Percentiles rank a stretch among this genome's conserved stretches.
These are phyloP conservation scores for Blastocystis sp. DNA, from an alignment of 352 stramenopile species.

Conservation along the genomic window DNA sequence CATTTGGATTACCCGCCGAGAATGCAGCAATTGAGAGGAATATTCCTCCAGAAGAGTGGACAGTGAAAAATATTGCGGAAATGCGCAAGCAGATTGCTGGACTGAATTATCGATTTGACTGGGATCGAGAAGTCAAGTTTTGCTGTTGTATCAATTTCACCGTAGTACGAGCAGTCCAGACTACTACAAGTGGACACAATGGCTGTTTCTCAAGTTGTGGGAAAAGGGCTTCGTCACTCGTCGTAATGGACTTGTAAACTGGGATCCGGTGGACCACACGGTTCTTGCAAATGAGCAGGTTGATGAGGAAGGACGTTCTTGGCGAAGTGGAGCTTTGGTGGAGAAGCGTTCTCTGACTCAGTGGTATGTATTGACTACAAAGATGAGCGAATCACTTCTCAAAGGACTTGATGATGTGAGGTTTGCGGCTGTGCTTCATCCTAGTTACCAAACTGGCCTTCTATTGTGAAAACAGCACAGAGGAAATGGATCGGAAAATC, in stretches of 20 bases:
- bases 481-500: slow-evolving; percentile 69
- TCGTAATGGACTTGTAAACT: slow-evolving; percentile 94
- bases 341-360: slow-evolving; percentile 84
- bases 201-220: slow-evolving; percentile 95
- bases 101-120: slow-evolving; percentile 94
- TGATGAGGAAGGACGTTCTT: slow-evolving; percentile 80
- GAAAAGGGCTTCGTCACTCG: slow-evolving; percentile 87
- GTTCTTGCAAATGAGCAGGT: slow-evolving; percentile 98
- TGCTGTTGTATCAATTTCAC: slow-evolving; percentile 65
- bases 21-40: slow-evolving; percentile 96
- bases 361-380: slow-evolving; percentile 90
- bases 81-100: slow-evolving; percentile 89
- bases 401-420: not conserved
- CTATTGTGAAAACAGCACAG: slow-evolving; percentile 78
- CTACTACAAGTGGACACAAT: slow-evolving; percentile 87
- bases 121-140: slow-evolving; percentile 94
- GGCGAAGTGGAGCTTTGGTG: slow-evolving; percentile 88
- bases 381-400: slow-evolving; percentile 14
- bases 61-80: slow-evolving; percentile 88
- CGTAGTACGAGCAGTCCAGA: slow-evolving; percentile 32
- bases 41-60: slow-evolving; percentile 88
- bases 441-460: slow-evolving; percentile 75
- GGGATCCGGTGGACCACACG: slow-evolving; percentile 94
- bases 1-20: slow-evolving; percentile 97
- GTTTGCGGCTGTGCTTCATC: not conserved